These are phyloP conservation scores for Pyrenopolyporus hunteri DNA, from an alignment of 495 filamentous ascomycete species.

Conservation along the genomic window DNA sequence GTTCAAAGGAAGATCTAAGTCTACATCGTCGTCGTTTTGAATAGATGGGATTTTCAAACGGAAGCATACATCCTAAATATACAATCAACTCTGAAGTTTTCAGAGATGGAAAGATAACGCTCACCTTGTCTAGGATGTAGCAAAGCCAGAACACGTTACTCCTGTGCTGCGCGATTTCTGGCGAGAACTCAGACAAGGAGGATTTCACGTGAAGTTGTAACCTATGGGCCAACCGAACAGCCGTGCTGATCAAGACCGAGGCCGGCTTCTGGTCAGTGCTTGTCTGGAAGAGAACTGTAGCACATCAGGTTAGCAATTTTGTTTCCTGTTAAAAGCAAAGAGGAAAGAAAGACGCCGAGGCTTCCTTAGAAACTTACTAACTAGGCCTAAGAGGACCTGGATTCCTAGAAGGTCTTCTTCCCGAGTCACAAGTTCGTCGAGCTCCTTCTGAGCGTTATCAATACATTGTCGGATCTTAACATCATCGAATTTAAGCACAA, in stretches of 20 bases:
- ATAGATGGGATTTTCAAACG: conserved; percentile 39
- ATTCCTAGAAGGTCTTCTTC: conserved; percentile 42
- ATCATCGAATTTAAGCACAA: conserved; percentile 28
- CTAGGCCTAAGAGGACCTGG: conserved; percentile 42
- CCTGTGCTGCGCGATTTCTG: conserved; percentile 37
- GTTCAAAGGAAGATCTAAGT: conserved; percentile 41
- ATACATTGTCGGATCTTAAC: conserved; percentile 34
- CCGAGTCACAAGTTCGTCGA: conserved; percentile 41
- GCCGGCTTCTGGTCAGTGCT: conserved; percentile 40
- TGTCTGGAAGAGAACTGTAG: conserved; percentile 34
- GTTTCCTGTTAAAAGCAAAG: no score
- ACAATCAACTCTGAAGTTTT: not conserved
- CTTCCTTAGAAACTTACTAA: conserved; percentile 24
- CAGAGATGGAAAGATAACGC: no score
- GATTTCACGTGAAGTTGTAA: conserved; percentile 36
- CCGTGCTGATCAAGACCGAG: conserved; percentile 42
- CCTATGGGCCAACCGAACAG: conserved; percentile 40
- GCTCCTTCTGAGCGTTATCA: conserved; percentile 41
- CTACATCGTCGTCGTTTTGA: conserved; percentile 40
- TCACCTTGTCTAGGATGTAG: conserved; percentile 42
- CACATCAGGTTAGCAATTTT: not conserved
- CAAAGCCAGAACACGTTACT: conserved; percentile 44
- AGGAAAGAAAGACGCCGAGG: not conserved
- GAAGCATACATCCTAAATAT: conserved; percentile 38
- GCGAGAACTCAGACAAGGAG: conserved; percentile 19